Base-by-base conservation (phyloP, 768 basidiomycete genomes). In the Suillus cothurnatus region DNA sequence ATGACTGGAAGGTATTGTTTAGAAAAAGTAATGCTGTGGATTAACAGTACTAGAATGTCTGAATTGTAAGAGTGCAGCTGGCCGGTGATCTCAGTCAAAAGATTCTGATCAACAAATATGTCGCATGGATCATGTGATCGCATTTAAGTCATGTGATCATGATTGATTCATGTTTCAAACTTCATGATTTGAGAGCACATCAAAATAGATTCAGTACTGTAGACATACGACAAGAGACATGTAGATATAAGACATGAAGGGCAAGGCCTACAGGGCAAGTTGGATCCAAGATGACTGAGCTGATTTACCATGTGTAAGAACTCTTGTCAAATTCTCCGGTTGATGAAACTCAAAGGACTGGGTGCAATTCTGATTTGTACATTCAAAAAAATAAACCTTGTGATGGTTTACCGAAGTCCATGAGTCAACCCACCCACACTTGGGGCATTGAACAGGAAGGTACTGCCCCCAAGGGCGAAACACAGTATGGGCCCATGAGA, bases 161-260 rank as follows among this genome's bases (percentile, higher is more conserved):
- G 43, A 45, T 45, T 45, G 43, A n/a, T 45, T 45, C 43, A 45
- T 11, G 12, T 49, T 49, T 49, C 23, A 23, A n/a, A n/a, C n/a
- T n/a, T n/a, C n/a, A n/a, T n/a, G n/a, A n/a, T n/a, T n/a, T n/a
- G n/a, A n/a, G n/a, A n/a, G 23, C 47, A 49, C 47, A 49, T 49
- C 47, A 49, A 49, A 49, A 49, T 49, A 49, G 47, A 50, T 50
- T 50, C 26, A 50, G 26, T 50, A 26, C 26, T 26, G 26, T 50
- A 50, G 49, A 14, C n/a, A 14, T 47, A 47, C 2, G n/a, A 47
- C n/a, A n/a, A n/a, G n/a, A n/a, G n/a, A n/a, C n/a, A n/a, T n/a
- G n/a, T n/a, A n/a, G n/a, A 49, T 49, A 49, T 49, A 49, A 49
- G 47, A 49, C 47, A 49, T 49, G 47, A 49, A 49, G 47, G 47